These are phyloP conservation scores for Trifolium repens DNA, from an alignment of 306 rosid species.

Conservation along the genomic window DNA sequence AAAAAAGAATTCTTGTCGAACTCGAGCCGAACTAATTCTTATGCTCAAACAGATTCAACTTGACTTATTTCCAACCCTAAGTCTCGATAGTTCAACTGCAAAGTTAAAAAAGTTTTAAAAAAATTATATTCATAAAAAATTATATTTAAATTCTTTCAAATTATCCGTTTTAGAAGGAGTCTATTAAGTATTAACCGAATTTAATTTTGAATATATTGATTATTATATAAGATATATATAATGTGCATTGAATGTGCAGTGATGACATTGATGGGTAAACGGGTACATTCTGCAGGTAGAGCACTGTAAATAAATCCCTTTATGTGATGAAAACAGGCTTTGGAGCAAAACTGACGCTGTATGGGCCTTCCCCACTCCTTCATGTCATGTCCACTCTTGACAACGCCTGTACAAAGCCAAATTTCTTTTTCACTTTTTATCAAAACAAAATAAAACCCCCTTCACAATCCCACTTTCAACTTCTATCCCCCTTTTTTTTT, in stretches of 20 bases:
- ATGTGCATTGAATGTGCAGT: conserved; percentile 46
- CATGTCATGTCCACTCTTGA: conserved; percentile 67
- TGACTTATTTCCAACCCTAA: too few relatives aligned
- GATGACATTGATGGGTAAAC: conserved; percentile 46
- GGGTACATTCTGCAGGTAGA: conserved; percentile 42
- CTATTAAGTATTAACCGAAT: too few relatives aligned
- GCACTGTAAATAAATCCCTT: conserved; percentile 36
- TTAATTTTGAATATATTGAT: too few relatives aligned
- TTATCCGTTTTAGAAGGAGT: too few relatives aligned
- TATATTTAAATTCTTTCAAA: too few relatives aligned
- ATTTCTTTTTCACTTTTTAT: conserved; percentile 40
- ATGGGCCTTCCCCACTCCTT: conserved; percentile 58
- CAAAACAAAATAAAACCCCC: conserved; percentile 6
- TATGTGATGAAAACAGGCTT: conserved; percentile 46
- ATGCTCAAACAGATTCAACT: too few relatives aligned
- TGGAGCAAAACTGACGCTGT: conserved; percentile 49
- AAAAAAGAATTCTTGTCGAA: too few relatives aligned
- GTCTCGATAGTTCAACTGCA: too few relatives aligned
- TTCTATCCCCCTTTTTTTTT: conserved; percentile 19
- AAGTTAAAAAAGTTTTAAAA: too few relatives aligned
- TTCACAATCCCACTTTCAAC: conserved; percentile 42
- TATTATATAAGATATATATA: too few relatives aligned
- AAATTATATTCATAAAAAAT: too few relatives aligned
- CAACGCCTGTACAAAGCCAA: conserved; percentile 51
- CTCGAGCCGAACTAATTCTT: too few relatives aligned